Conservation (phyloP, 2,329 filamentous ascomycete genomes). For the Onygena corvina region DNA sequence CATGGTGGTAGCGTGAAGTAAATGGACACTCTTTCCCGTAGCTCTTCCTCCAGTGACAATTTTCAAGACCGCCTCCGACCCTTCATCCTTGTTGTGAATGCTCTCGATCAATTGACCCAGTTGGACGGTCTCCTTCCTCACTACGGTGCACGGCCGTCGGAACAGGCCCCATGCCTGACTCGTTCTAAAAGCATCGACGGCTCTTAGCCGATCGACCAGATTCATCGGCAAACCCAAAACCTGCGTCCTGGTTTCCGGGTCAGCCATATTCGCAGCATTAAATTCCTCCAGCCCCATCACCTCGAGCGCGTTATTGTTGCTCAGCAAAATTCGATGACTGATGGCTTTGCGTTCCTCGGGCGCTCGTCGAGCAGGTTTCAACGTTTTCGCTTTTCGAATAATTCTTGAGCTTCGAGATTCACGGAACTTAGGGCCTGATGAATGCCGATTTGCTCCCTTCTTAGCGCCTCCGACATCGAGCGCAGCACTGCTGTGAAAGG, state of each 20-base stretch:
- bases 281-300: constrained; percentile 57
- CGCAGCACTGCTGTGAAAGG: constrained; percentile 37
- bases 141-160: constrained; percentile 62
- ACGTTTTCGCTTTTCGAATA: constrained; percentile 33
- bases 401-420: constrained; percentile 32
- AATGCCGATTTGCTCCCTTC: constrained; percentile 37
- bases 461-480: constrained; percentile 25
- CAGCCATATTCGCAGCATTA: constrained; percentile 42
- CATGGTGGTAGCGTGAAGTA: constrained; percentile 73
- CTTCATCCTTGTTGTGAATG: constrained; percentile 27
- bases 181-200: constrained; percentile 80
- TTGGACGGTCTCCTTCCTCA: constrained; percentile 66
- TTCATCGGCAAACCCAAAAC: constrained; percentile 57
- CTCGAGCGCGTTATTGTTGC: constrained; percentile 82
- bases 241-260: constrained; percentile 47
- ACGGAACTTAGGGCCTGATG: constrained; percentile 25
- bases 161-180: constrained; percentile 84
- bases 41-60: constrained; percentile 62
- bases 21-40: constrained; percentile 74
- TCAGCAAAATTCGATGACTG: constrained; percentile 79
- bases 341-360: constrained; percentile 76
- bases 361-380: constrained; percentile 43
- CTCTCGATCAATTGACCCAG: constrained; percentile 50
- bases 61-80: constrained; percentile 34
- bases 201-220: constrained; percentile 66